phyloP scores from a whole-genome alignment of 1,284 basidiomycete genomes.

The Bondarzewia mesenterica region DNA sequence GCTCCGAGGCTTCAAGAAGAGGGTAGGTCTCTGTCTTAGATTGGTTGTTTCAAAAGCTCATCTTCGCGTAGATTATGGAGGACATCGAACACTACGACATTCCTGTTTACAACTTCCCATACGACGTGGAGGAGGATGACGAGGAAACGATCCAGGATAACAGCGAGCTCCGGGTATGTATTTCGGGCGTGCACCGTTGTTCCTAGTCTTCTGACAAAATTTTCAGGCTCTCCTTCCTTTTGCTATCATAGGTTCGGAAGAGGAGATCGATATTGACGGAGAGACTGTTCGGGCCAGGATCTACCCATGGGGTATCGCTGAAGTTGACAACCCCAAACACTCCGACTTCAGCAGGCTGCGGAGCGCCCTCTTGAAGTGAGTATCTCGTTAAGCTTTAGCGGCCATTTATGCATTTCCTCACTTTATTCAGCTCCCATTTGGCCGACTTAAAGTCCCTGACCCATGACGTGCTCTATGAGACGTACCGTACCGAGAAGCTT shows the following conservation, averaged over 20 bases:
- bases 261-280: conserved; percentile 91
- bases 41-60: conserved; percentile 4
- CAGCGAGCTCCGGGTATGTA: conserved; percentile 77
- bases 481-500: conserved; percentile 97
- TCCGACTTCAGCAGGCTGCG: conserved; percentile 94
- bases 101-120: conserved; percentile 99
- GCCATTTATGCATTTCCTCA: background rate
- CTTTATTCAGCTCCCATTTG: conserved; percentile 72
- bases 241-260: conserved; percentile 95
- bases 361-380: conserved; percentile 82
- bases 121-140: conserved; percentile 98
- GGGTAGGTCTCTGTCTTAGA: conserved; percentile 42
- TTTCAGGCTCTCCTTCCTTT: conserved; percentile 83
- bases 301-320: conserved; percentile 98
- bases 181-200: background rate
- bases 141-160: conserved; percentile 99
- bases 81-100: conserved; percentile 99
- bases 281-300: conserved; percentile 86
- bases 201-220: background rate
- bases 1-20: conserved; percentile 92
- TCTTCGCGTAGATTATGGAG: conserved; percentile 82
- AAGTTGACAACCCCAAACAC: conserved; percentile 98
- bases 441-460: conserved; percentile 93
- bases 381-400: background rate
- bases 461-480: conserved; percentile 92